phyloP scores from a whole-genome alignment of 164 flowering plant genomes.

The Paratinospora sagittata region DNA sequence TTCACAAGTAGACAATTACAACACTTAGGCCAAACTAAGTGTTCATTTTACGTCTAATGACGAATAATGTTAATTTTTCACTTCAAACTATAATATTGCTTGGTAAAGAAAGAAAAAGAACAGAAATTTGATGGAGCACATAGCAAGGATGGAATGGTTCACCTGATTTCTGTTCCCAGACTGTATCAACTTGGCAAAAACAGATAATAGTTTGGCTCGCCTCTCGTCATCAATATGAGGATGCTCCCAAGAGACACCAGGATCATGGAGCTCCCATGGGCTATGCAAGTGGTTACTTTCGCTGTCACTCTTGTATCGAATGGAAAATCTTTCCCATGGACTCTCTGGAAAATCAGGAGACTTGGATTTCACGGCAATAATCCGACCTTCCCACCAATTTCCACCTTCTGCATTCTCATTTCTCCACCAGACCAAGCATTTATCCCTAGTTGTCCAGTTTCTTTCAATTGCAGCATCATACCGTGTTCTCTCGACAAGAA shows the following conservation, averaged over 20 bases:
- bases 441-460: conserved; percentile 78
- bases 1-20: too few species aligned
- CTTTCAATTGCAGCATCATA: conserved; percentile 69
- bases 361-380: conserved; percentile 51
- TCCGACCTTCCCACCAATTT: conserved; percentile 89
- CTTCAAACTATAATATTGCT: neutral
- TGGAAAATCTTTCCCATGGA: conserved; percentile 85
- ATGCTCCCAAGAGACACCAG: conserved; percentile 52
- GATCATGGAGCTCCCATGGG: conserved; percentile 94
- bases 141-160: conserved; percentile 3
- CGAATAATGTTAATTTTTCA: neutral
- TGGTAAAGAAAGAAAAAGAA: neutral
- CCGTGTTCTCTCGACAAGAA: conserved; percentile 76
- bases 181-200: conserved; percentile 46
- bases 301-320: conserved; percentile 59
- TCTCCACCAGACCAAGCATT: conserved; percentile 95
- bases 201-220: conserved; percentile 39
- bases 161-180: conserved; percentile 51
- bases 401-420: conserved; percentile 71
- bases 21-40: neutral
- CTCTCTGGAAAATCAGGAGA: conserved; percentile 78
- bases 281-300: conserved; percentile 51
- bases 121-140: neutral
- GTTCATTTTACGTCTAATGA: neutral
- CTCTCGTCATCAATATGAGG: conserved; percentile 54